phyloP scores from a whole-genome alignment of 1,139 yeast species.

The Maudiozyma humilis region DNA sequence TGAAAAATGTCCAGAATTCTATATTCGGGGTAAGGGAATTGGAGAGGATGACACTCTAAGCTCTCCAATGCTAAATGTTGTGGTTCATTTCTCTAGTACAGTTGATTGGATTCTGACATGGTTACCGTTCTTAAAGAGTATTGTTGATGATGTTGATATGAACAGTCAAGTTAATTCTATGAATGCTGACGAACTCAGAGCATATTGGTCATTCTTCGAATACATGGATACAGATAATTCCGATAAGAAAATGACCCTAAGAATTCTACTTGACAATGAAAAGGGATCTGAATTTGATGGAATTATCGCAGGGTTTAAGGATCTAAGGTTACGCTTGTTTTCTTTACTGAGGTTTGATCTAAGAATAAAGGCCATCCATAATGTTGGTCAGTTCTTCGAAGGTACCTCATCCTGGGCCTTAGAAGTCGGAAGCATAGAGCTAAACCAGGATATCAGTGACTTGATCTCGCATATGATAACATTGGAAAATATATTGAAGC shows the following conservation, averaged over 20 bases:
- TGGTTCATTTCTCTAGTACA: slow-evolving; percentile 43
- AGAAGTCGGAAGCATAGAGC: slow-evolving; percentile 50
- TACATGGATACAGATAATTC: slow-evolving; percentile 29
- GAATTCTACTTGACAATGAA: slow-evolving; percentile 34
- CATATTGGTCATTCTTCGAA: slow-evolving; percentile 51
- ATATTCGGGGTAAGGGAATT: slow-evolving; percentile 17
- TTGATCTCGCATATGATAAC: slow-evolving; percentile 26
- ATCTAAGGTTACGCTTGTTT: slow-evolving; percentile 42
- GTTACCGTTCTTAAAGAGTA: slow-evolving; percentile 45
- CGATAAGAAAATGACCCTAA: slow-evolving; percentile 25
- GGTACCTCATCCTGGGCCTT: slow-evolving; percentile 34
- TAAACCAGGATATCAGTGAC: slow-evolving; percentile 48
- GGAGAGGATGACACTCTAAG: slow-evolving; percentile 26
- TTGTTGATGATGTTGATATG: slow-evolving; percentile 39
- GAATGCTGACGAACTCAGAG: slow-evolving; percentile 41
- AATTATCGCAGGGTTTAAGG: slow-evolving; percentile 39
- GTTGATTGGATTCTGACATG: slow-evolving; percentile 44
- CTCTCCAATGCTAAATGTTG: slow-evolving; percentile 36
- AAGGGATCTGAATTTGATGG: slow-evolving; percentile 42
- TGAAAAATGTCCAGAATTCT: slow-evolving; percentile 19
- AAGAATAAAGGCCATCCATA: slow-evolving; percentile 53
- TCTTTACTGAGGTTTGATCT: slow-evolving; percentile 58
- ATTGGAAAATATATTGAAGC: slow-evolving; percentile 24
- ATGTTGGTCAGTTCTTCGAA: slow-evolving; percentile 41
- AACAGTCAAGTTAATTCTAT: slow-evolving; percentile 28